Evolutionary conservation across 305 asterid genomes (phyloP).

Genomic region (Ilex paraguariensis): DNA sequence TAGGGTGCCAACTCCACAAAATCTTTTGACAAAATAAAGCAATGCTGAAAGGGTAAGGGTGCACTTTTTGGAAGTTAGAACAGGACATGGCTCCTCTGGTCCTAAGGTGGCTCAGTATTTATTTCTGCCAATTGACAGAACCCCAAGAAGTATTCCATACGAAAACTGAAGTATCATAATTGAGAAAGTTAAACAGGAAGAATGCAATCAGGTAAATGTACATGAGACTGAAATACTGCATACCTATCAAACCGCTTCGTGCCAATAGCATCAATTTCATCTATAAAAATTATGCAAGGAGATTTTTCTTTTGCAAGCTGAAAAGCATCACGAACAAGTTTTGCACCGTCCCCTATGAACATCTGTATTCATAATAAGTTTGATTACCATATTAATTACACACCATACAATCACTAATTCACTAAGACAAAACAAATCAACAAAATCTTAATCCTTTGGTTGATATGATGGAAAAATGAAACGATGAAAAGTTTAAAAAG

Average conservation of each 20-base stretch:
- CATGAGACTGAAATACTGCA: background rate
- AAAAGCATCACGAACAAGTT: conserved; percentile 48
- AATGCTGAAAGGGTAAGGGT: too few relatives aligned
- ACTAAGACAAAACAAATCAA: too few relatives aligned
- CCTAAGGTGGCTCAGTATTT: too few relatives aligned
- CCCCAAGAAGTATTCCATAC: background rate
- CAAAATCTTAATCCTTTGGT: too few relatives aligned
- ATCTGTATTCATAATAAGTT: conserved; percentile 25
- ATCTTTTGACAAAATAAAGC: too few relatives aligned
- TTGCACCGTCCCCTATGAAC: conserved; percentile 55
- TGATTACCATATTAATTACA: background rate
- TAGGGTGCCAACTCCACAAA: too few relatives aligned
- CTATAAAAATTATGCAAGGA: conserved; percentile 47
- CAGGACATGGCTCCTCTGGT: too few relatives aligned
- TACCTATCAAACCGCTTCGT: conserved; percentile 48
- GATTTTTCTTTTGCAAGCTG: conserved; percentile 48
- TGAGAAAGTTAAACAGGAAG: background rate
- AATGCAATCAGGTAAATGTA: background rate
- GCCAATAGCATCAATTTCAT: conserved; percentile 47
- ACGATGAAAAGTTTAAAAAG: too few relatives aligned
- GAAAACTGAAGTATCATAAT: background rate
- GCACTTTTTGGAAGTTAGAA: background rate
- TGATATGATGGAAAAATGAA: too few relatives aligned
- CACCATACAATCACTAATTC: too few relatives aligned
- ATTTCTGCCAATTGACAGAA: too few relatives aligned